phyloP scores from a whole-genome alignment of 331 rosid genomes.

The Telfairia occidentalis region DNA sequence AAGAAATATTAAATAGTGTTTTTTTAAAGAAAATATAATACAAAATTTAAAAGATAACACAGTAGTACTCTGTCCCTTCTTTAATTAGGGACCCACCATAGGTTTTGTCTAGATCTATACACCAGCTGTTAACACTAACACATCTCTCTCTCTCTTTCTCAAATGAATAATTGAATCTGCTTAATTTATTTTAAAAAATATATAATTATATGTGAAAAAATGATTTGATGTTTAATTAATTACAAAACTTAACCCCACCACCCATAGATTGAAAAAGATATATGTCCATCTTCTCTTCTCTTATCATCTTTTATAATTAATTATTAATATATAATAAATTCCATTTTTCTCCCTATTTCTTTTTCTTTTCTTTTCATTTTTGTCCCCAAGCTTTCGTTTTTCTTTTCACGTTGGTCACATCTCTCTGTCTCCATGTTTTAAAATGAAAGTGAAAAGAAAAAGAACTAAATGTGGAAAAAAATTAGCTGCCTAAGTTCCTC shows the following conservation, averaged over 20 bases:
- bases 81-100: neutral
- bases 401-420: neutral
- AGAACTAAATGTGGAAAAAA: neutral
- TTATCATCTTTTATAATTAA: neutral
- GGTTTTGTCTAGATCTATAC: neutral
- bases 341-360: neutral
- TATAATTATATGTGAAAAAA: neutral
- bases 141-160: neutral
- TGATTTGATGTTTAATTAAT: neutral
- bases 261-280: neutral
- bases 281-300: neutral
- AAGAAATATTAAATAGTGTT: neutral
- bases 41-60: neutral
- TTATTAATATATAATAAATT: neutral
- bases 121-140: conserved; percentile 5
- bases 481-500: neutral
- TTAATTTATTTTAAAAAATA: neutral
- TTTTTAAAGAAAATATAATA: neutral
- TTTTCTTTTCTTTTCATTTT: neutral
- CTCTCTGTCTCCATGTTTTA: neutral
- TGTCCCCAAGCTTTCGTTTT: neutral
- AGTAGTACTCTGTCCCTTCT: neutral
- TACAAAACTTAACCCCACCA: neutral
- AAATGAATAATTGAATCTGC: neutral
- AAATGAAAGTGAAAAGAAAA: neutral